Evolutionary conservation across 2,329 filamentous ascomycete species (phyloP), one percentile per base, ranked within the genome.

Genomic region (Fusarium sp.): DNA sequence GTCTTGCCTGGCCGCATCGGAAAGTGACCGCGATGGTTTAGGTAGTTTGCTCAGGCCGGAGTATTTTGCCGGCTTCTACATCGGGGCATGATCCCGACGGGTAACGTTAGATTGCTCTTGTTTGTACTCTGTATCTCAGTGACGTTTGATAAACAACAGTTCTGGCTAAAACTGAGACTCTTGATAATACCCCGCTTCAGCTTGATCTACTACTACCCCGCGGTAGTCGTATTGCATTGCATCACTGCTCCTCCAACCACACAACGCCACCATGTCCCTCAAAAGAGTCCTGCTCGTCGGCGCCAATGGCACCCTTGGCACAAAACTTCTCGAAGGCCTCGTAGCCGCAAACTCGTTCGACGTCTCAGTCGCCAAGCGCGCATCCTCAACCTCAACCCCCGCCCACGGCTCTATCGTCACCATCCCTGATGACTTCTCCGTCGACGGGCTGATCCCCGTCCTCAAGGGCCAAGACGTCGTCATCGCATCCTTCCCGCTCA

Each of bases 401-500:
- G 56, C 72, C 9, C 56, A 71, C 26, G 48, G 68, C 13, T 52
- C 43, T 9, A 56, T 65, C 25, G 61, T 75, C 56, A 52, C 68
- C 51, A 66, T 76, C 41, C 68, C 71, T 4, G 69, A 72, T 13
- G 69, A 69, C 24, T 67, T 77, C 42, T 50, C 67, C 6, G 59
- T 74, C n/a, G 66, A 74, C 1, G 72, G 72, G 12, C 67, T 90
- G 7, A 78, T 75, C 5, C 57, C 76, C 1, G 82, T 81, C 0
- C 79, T 90, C 46, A 65, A 77, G 35, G 84, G 81, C 12, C 81
- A 87, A 49, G 86, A 89, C 65, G 87, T 83, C 10, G 79, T 88
- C 19, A 71, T 89, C 35, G 73, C 74, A 7, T 73, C 73, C 0
- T 71, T 78, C 34, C 74, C 73, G 1, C 65, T 77, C 31, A 61